A percentile compares a stretch with the other conserved stretches of the same genome.
phyloP scores from a whole-genome alignment of 2,329 filamentous ascomycete species.

The Botrytis tulipae region DNA sequence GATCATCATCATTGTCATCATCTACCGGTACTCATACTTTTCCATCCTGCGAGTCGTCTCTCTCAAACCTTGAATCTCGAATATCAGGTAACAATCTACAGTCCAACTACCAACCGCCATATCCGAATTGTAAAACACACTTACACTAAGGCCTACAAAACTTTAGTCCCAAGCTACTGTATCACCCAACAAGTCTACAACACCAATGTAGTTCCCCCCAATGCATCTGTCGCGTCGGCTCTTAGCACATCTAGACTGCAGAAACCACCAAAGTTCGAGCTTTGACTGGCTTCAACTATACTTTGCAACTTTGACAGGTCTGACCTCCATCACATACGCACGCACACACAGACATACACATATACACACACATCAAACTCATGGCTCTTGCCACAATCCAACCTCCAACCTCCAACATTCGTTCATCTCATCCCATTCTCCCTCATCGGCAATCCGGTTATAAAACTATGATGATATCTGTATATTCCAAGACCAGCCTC shows the following conservation, averaged over 20 bases:
- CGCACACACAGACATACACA: not conserved
- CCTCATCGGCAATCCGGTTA: not conserved
- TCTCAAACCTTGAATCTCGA: not conserved
- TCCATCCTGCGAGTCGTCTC: not conserved
- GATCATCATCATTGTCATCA: not conserved
- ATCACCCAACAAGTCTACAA: not conserved
- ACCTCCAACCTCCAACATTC: not conserved
- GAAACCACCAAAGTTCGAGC: not conserved
- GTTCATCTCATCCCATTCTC: not conserved
- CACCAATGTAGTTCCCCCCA: not conserved
- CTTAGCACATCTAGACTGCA: not conserved
- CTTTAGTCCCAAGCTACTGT: not conserved
- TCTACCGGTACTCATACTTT: not conserved
- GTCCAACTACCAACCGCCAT: not conserved
- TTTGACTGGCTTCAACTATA: not conserved
- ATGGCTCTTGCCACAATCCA: too few relatives aligned
- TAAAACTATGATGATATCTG: not conserved
- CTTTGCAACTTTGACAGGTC: constrained; percentile 3
- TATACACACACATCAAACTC: not conserved
- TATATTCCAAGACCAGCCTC: not conserved
- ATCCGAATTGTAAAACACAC: not conserved
- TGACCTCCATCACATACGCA: not conserved
- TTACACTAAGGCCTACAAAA: not conserved
- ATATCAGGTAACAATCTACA: not conserved
- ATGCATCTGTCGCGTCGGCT: not conserved